Conservation (phyloP, 2,329 filamentous ascomycete species). For the Lithohypha guttulata region DNA sequence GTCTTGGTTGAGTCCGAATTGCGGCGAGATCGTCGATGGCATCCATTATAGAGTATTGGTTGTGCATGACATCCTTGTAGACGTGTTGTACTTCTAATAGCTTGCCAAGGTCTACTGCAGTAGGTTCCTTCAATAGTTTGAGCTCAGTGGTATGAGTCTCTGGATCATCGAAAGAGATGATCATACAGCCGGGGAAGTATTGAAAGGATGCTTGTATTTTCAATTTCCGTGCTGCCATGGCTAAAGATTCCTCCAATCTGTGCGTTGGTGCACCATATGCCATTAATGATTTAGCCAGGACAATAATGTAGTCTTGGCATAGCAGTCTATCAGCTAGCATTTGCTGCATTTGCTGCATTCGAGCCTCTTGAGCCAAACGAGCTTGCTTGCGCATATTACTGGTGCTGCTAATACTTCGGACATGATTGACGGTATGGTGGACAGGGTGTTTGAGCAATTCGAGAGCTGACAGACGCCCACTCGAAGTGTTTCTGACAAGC, state of each 20-base stretch:
- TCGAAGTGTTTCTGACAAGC: neutral
- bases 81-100: constrained; percentile 34
- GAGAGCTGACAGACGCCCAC: neutral
- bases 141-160: constrained; percentile 38
- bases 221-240: constrained; percentile 76
- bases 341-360: neutral
- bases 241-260: constrained; percentile 80
- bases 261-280: constrained; percentile 83
- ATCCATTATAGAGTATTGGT: constrained; percentile 35
- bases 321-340: constrained; percentile 55
- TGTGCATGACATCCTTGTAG: constrained; percentile 39
- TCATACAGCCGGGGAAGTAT: constrained; percentile 87
- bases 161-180: constrained; percentile 66
- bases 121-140: constrained; percentile 32
- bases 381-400: neutral
- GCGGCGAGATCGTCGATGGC: constrained; percentile 33
- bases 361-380: neutral
- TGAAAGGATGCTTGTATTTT: constrained; percentile 83
- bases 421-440: too few relatives aligned
- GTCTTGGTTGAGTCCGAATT: constrained; percentile 47
- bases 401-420: neutral
- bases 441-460: constrained; percentile 1
- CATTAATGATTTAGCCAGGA: constrained; percentile 79
- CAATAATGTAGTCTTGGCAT: constrained; percentile 71
- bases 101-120: constrained; percentile 34